These are phyloP conservation scores for Pythium guiyangense DNA, from an alignment of 352 stramenopile genomes.

Conservation along the genomic window DNA sequence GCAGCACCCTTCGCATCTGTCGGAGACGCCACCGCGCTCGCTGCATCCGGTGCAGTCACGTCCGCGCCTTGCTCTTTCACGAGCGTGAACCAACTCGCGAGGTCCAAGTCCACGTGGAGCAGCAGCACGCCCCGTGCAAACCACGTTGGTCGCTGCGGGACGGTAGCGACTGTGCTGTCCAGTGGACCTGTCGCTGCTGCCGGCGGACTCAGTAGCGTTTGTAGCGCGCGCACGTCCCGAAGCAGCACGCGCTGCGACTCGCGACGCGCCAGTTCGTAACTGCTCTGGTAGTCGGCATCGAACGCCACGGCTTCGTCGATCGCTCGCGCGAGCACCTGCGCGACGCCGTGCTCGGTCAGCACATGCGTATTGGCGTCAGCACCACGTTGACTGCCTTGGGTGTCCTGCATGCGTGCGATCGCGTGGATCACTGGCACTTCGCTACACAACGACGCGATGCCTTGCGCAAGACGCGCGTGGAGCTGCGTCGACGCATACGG, in stretches of 20 bases:
- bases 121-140: constrained; percentile 25
- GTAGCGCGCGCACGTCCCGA: constrained; percentile 21
- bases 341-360: constrained; percentile 9
- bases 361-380: no score
- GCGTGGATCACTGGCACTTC: constrained; percentile 41
- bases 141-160: background rate
- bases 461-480: constrained; percentile 17
- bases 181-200: background rate
- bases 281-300: constrained; percentile 21
- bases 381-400: background rate
- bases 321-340: constrained; percentile 22
- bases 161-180: background rate
- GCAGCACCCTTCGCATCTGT: background rate
- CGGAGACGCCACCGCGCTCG: background rate
- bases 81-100: constrained; percentile 66
- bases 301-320: constrained; percentile 39
- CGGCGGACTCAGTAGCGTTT: constrained; percentile 12
- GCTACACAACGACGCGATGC: constrained; percentile 25
- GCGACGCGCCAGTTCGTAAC: constrained; percentile 29
- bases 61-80: constrained; percentile 8
- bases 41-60: no score
- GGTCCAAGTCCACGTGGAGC: constrained; percentile 63
- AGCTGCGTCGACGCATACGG: constrained; percentile 30
- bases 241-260: constrained; percentile 25
- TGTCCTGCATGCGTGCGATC: constrained; percentile 20